phyloP scores from a whole-genome alignment of 345 rosid species.

The Raphanus sativus region DNA sequence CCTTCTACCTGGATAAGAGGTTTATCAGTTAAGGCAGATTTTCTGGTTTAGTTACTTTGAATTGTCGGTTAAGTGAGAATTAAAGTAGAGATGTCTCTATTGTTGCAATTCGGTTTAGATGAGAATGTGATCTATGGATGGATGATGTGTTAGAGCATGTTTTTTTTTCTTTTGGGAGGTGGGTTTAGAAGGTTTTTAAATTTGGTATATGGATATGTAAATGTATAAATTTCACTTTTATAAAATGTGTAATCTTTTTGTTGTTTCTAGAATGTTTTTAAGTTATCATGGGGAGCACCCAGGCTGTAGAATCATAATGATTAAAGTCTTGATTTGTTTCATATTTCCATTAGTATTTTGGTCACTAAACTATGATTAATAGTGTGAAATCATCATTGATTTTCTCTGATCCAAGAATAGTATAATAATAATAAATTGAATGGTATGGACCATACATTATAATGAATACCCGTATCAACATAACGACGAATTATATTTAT shows the following conservation, averaged over 20 bases:
- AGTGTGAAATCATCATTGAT: conserved; percentile 28
- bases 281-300: conserved; percentile 21
- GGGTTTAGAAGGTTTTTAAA: conserved; percentile 30
- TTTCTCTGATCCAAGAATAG: conserved; percentile 35
- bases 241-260: conserved; percentile 6
- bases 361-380: conserved; percentile 28
- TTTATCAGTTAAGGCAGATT: neutral
- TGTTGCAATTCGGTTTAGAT: conserved; percentile 29
- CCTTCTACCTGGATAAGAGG: neutral
- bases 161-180: neutral
- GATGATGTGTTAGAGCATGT: conserved; percentile 12
- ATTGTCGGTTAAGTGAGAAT: conserved; percentile 18
- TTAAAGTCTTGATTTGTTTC: conserved; percentile 37
- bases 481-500: neutral
- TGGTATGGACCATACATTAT: conserved; percentile 28
- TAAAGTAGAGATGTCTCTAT: conserved; percentile 21
- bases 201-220: conserved; percentile 39
- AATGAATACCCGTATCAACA: conserved; percentile 25
- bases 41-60: conserved; percentile 24
- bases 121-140: conserved; percentile 16
- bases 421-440: neutral
- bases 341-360: conserved; percentile 25
- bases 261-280: conserved; percentile 13
- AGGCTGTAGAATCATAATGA: conserved; percentile 35
- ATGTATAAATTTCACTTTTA: conserved; percentile 36